phyloP scores from a whole-genome alignment of 129 eudicot species.

The Cynara cardunculus region DNA sequence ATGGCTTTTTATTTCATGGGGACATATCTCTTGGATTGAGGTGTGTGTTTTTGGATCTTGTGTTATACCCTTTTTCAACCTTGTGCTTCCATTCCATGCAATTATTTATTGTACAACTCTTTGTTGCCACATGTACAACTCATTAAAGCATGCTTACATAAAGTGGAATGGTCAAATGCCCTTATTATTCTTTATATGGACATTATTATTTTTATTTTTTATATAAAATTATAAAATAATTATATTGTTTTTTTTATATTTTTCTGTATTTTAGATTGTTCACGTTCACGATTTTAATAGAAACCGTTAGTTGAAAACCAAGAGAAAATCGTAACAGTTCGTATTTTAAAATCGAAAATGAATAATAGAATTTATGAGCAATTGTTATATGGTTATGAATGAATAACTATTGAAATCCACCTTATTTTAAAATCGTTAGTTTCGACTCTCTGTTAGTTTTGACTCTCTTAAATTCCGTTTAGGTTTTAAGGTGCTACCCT shows the following conservation, averaged over 20 bases:
- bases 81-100: not conserved
- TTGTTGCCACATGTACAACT: not conserved
- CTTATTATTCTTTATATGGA: not conserved
- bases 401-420: not conserved
- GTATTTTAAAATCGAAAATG: no score
- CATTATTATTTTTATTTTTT: not conserved
- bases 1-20: slow-evolving; percentile 11
- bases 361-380: not conserved
- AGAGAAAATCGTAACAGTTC: no score
- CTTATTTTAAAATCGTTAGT: not conserved
- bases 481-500: not conserved
- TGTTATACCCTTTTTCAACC: slow-evolving; percentile 5
- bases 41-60: slow-evolving; percentile 22
- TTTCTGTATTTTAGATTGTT: no score
- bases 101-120: slow-evolving; percentile 5
- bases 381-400: no score
- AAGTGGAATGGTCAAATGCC: slow-evolving; percentile 10
- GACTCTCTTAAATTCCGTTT: no score
- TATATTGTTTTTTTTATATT: not conserved
- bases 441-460: no score
- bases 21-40: slow-evolving; percentile 20
- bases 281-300: no score
- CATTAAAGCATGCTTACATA: not conserved
- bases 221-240: not conserved
- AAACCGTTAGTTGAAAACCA: no score